Percentiles rank a stretch among this genome's conserved stretches.
Evolutionary conservation across 495 filamentous ascomycete genomes (phyloP).

Genomic region (Talaromyces borbonicus): DNA sequence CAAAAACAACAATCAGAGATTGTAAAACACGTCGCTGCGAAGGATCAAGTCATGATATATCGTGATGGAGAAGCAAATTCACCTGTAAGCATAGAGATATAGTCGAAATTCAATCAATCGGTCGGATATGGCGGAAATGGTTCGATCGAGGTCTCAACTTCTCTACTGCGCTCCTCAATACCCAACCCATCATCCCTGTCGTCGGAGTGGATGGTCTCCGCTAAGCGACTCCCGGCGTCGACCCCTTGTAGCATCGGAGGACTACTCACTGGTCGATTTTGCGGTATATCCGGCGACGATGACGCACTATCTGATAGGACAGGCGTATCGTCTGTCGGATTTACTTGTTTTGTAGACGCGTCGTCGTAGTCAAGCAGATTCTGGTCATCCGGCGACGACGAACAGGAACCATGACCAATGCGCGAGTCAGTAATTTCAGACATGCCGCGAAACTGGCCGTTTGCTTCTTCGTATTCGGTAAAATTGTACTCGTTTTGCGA

Average conservation of each 20-base stretch:
- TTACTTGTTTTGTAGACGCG: neutral
- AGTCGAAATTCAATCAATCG: neutral
- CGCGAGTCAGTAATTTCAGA: conserved; percentile 2
- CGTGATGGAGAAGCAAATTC: neutral
- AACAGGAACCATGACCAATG: neutral
- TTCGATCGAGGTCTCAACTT: conserved; percentile 11
- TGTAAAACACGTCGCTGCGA: too few species aligned
- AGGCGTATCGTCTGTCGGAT: too few species aligned
- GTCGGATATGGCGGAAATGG: conserved; percentile 5
- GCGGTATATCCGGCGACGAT: conserved; percentile 3
- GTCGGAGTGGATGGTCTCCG: conserved; percentile 8
- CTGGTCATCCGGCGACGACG: neutral
- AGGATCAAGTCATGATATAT: neutral
- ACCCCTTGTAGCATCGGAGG: conserved; percentile 24
- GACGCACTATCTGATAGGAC: conserved; percentile 16
- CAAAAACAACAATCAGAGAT: too few species aligned
- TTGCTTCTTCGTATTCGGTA: neutral
- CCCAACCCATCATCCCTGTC: conserved; percentile 9
- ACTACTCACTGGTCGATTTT: conserved; percentile 19
- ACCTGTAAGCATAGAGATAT: too few species aligned
- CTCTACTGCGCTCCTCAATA: conserved; percentile 8
- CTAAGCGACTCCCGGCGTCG: neutral
- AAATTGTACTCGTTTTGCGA: neutral
- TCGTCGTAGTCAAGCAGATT: conserved; percentile 5
- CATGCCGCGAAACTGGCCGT: conserved; percentile 3